These are phyloP conservation scores for Cladobotryum protrusum DNA, from an alignment of 2,329 filamentous ascomycete genomes.

Conservation along the genomic window DNA sequence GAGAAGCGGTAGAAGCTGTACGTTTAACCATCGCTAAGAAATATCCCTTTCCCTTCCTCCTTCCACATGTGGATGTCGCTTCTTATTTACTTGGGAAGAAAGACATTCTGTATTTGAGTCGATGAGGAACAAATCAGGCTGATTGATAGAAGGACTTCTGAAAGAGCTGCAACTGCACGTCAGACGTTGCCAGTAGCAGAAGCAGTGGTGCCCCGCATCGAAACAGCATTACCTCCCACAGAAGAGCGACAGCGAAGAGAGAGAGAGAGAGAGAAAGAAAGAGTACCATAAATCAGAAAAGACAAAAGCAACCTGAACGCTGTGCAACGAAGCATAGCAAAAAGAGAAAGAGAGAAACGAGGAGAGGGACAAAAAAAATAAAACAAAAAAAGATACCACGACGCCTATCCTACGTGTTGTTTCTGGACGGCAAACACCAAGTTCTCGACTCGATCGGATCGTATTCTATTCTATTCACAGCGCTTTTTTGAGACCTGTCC, in stretches of 20 bases:
- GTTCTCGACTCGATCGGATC: neutral
- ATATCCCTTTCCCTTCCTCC: neutral
- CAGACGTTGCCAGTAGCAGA: slow-evolving; percentile 5
- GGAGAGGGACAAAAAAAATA: neutral
- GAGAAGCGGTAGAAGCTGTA: slow-evolving; percentile 9
- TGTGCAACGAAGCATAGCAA: neutral
- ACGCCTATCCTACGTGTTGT: neutral
- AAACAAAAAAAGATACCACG: neutral
- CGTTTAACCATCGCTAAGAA: slow-evolving; percentile 3
- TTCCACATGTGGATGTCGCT: neutral
- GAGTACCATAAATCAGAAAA: neutral
- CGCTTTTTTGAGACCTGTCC: no score
- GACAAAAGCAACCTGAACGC: neutral
- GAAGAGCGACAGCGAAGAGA: neutral
- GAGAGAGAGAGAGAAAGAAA: neutral
- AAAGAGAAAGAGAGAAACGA: neutral
- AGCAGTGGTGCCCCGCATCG: slow-evolving; percentile 12
- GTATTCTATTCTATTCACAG: neutral
- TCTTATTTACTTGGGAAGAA: neutral
- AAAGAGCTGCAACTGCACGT: slow-evolving; percentile 5
- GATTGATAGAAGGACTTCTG: slow-evolving; percentile 5
- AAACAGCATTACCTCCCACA: slow-evolving; percentile 1
- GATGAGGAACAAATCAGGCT: slow-evolving; percentile 4
- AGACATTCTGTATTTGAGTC: neutral
- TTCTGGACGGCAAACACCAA: no score